Evolutionary conservation across 768 basidiomycete genomes (phyloP), one percentile per base, ranked within the genome.

Genomic region (Multifurca ochricompacta): DNA sequence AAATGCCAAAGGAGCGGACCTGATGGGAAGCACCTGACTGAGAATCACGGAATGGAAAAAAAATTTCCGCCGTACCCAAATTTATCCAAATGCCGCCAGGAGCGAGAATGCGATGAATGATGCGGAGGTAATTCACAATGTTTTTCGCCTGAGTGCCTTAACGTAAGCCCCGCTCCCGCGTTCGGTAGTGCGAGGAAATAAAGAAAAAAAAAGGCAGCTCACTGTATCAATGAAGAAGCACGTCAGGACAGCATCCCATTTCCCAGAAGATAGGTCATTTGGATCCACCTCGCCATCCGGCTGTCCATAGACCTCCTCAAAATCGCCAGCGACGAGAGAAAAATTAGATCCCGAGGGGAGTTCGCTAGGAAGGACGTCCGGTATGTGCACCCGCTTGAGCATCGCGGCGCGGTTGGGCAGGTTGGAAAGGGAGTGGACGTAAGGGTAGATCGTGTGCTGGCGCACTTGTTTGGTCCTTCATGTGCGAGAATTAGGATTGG

Each of bases 181-280:
- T n/a, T 40, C 19, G 25, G 16, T 46, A 31, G 14, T 14, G 16
- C n/a, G 21, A 48, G 16, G n/a, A n/a, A n/a, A n/a, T n/a, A n/a
- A n/a, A n/a, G 5, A 35, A 39, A 9, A 36, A 16, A 51, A 7
- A 14, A 50, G 30, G 30, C 6, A 1, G 63, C 78, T 58, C 61
- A 91, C 92, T 3, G 93, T 96, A 65, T 99, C 94, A 46, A 98
- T 85, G 74, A 97, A 98, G 77, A 97, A 98, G 66, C 92, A 97
- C 1, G 93, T 97, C 59, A 96, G 68, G 6, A 98, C 77, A 0
- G 87, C 88, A 60, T 95, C 83, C 91, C 91, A 98, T 61, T 80
- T 68, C 11, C 86, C 90, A 2, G 78, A 71, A 47, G 91, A 88
- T 4, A 84, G 81, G 57, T 85, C 83, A 28, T 76, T 73, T 28